Evolutionary conservation across 768 basidiomycete species (phyloP).

Genomic region (Rubroboletus satanas): DNA sequence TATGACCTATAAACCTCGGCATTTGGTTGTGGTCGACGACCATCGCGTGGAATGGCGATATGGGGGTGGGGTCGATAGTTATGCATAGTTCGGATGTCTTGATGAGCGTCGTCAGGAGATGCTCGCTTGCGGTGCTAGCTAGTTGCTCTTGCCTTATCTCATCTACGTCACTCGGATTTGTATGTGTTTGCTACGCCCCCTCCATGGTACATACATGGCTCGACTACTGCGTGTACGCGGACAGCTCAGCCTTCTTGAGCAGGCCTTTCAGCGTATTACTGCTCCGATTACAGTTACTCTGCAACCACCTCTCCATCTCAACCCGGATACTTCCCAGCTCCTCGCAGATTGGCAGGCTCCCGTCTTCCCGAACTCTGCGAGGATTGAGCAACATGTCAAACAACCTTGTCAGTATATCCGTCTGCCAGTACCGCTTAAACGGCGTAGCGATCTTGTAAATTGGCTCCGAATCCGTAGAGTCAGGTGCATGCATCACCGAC

Average conservation of each 20-base stretch:
- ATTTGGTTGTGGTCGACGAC: slow-evolving; percentile 31
- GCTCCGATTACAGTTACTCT: slow-evolving; percentile 81
- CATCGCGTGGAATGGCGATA: slow-evolving; percentile 37
- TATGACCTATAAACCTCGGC: slow-evolving; percentile 30
- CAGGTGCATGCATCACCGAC: slow-evolving; percentile 40
- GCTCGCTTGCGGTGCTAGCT: background rate
- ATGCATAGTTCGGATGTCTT: slow-evolving; percentile 18
- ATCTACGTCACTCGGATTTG: slow-evolving; percentile 20
- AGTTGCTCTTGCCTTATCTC: slow-evolving; percentile 8
- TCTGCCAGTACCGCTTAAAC: slow-evolving; percentile 96
- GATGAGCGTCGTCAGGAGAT: no score
- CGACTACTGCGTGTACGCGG: slow-evolving; percentile 32
- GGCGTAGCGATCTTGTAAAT: slow-evolving; percentile 67
- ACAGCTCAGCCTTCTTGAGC: slow-evolving; percentile 76
- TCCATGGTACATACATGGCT: background rate
- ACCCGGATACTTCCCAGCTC: slow-evolving; percentile 60
- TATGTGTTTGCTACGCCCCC: slow-evolving; percentile 8
- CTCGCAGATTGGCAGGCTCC: slow-evolving; percentile 65
- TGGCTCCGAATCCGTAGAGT: slow-evolving; percentile 28
- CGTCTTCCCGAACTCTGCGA: slow-evolving; percentile 48
- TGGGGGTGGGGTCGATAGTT: slow-evolving; percentile 34
- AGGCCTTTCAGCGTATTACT: slow-evolving; percentile 77
- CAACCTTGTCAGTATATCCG: slow-evolving; percentile 74
- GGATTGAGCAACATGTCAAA: slow-evolving; percentile 91
- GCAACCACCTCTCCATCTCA: slow-evolving; percentile 88